Percentiles rank a stretch among this genome's conserved stretches.
Conservation (phyloP, 371 early-diverging fungal genomes). For the Basidiobolus meristosporus region DNA sequence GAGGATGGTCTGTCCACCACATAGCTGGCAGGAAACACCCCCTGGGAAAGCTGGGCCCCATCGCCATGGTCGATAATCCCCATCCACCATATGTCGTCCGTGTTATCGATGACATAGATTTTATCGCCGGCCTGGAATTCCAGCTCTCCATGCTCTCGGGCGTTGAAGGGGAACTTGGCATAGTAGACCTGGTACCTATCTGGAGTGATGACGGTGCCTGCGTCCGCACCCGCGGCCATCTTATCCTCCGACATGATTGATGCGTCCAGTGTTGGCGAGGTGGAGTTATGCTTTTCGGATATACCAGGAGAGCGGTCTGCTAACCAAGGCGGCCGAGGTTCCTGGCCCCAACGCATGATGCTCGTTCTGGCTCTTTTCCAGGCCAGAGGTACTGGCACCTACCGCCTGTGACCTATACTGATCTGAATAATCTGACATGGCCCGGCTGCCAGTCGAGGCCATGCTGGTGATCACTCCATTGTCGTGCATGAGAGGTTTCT, state of each 20-base stretch:
- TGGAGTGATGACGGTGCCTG: background rate
- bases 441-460: too few relatives aligned
- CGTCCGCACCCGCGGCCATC: background rate
- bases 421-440: too few relatives aligned
- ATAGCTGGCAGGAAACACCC: constrained; percentile 66
- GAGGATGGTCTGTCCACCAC: constrained; percentile 20
- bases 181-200: constrained; percentile 22
- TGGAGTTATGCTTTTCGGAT: too few relatives aligned
- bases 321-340: too few relatives aligned
- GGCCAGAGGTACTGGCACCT: too few relatives aligned
- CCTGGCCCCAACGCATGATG: too few relatives aligned
- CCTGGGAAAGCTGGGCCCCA: constrained; percentile 11
- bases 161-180: constrained; percentile 52
- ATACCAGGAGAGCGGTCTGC: too few relatives aligned
- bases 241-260: background rate
- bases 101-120: constrained; percentile 54
- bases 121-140: constrained; percentile 42
- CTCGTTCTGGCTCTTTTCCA: too few relatives aligned
- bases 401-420: too few relatives aligned
- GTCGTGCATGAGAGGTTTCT: too few relatives aligned
- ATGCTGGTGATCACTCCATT: too few relatives aligned
- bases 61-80: constrained; percentile 39
- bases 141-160: constrained; percentile 57
- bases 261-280: too few relatives aligned
- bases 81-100: constrained; percentile 75